These are phyloP conservation scores for Fusarium sp. DNA, from an alignment of 2,329 filamentous ascomycete genomes.

Conservation along the genomic window DNA sequence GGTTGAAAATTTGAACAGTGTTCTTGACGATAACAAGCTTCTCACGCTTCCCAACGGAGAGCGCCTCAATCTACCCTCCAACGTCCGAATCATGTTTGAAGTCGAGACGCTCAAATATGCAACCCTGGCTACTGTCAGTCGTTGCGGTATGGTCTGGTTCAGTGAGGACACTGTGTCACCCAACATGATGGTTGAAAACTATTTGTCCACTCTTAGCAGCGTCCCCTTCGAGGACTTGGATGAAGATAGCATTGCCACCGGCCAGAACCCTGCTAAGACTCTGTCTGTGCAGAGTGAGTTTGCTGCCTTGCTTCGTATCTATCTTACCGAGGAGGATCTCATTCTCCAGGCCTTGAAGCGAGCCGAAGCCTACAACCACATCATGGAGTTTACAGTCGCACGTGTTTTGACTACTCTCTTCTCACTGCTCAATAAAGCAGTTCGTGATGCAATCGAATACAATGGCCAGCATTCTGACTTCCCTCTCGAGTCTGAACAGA, in stretches of 20 bases:
- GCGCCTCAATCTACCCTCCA: slow-evolving; percentile 90
- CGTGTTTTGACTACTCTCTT: slow-evolving; percentile 93
- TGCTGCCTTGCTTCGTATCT: slow-evolving; percentile 79
- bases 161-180: slow-evolving; percentile 96
- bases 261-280: slow-evolving; percentile 80
- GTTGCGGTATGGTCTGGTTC: slow-evolving; percentile 99
- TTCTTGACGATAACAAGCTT: slow-evolving; percentile 98
- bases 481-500: slow-evolving; percentile 86
- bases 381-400: slow-evolving; percentile 97
- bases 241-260: slow-evolving; percentile 83
- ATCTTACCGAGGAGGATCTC: slow-evolving; percentile 82
- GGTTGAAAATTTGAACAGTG: slow-evolving; percentile 99
- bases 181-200: slow-evolving; percentile 91
- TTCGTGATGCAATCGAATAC: slow-evolving; percentile 93
- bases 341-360: slow-evolving; percentile 79
- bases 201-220: slow-evolving; percentile 83
- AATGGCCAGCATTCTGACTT: slow-evolving; percentile 96
- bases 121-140: slow-evolving; percentile 97
- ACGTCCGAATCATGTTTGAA: slow-evolving; percentile 99
- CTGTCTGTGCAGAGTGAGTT: slow-evolving; percentile 81
- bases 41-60: slow-evolving; percentile 97
- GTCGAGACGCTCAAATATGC: slow-evolving; percentile 98
- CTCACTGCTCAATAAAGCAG: slow-evolving; percentile 93
- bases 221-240: slow-evolving; percentile 94
- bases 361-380: slow-evolving; percentile 85